Conservation (phyloP, 2,329 filamentous ascomycete genomes). For the Fusarium vanettenii region DNA sequence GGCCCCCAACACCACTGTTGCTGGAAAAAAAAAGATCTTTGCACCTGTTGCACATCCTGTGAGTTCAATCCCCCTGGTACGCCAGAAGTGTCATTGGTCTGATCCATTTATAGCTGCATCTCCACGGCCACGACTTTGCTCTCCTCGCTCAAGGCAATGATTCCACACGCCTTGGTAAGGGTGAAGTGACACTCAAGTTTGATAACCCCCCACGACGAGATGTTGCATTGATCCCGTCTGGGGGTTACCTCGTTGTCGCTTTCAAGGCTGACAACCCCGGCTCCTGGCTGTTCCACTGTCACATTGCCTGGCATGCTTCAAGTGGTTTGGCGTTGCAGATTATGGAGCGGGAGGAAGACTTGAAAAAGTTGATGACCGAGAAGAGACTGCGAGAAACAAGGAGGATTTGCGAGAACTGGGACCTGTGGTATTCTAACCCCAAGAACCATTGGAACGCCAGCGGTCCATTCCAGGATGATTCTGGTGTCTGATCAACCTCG, state of each 20-base stretch:
- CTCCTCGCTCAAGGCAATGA: slow-evolving; percentile 17
- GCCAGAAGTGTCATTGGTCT: neutral
- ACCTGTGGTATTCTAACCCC: slow-evolving; percentile 10
- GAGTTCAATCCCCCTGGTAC: neutral
- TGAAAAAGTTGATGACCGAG: slow-evolving; percentile 12
- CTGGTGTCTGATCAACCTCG: neutral
- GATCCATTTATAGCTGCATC: neutral
- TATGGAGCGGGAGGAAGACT: slow-evolving; percentile 8
- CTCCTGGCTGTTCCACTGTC: slow-evolving; percentile 24
- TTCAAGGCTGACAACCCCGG: slow-evolving; percentile 19
- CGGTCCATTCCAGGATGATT: neutral
- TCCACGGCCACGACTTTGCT: slow-evolving; percentile 25
- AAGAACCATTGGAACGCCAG: neutral
- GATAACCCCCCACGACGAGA: slow-evolving; percentile 24
- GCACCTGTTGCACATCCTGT: slow-evolving; percentile 16
- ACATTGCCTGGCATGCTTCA: slow-evolving; percentile 23
- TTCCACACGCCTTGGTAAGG: neutral
- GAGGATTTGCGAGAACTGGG: slow-evolving; percentile 23
- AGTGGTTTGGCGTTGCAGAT: slow-evolving; percentile 23
- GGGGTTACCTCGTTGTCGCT: slow-evolving; percentile 18
- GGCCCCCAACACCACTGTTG: neutral
- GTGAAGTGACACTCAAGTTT: slow-evolving; percentile 8
- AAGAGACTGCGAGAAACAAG: slow-evolving; percentile 18
- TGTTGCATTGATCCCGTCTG: slow-evolving; percentile 12
- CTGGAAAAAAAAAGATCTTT: neutral